These are phyloP conservation scores for Phyllosticta ampelicida DNA, from an alignment of 2,329 filamentous ascomycete genomes.

Conservation along the genomic window DNA sequence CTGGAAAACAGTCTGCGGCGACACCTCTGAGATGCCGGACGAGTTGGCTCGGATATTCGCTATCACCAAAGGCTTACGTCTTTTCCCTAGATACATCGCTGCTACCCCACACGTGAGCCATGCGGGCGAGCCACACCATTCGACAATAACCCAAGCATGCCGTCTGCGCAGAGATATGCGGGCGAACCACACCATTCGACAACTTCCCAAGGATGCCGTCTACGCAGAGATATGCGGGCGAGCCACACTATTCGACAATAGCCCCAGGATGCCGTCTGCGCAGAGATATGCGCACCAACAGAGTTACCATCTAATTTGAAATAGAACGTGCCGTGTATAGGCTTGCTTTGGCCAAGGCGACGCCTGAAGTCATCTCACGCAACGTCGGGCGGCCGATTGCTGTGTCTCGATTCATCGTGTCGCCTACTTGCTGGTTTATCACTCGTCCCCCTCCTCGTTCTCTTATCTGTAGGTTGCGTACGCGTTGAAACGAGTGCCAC, in stretches of 20 bases:
- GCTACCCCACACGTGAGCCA: not conserved
- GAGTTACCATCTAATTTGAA: not conserved
- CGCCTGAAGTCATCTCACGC: not conserved
- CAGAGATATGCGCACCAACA: not conserved
- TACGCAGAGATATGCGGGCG: no score
- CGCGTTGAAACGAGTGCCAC: not conserved
- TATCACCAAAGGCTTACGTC: not conserved
- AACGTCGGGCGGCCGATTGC: not conserved
- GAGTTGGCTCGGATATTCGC: not conserved
- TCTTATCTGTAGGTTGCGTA: not conserved
- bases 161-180: not conserved
- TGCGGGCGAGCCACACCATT: not conserved
- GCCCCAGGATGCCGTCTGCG: not conserved
- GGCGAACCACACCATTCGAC: no score
- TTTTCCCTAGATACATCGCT: not conserved
- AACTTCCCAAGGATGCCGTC: no score
- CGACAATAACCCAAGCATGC: not conserved
- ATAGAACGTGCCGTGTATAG: not conserved
- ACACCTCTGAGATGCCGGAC: not conserved
- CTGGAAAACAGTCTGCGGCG: not conserved
- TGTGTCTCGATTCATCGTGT: not conserved
- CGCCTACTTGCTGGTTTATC: not conserved
- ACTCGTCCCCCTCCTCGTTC: not conserved
- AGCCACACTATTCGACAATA: not conserved
- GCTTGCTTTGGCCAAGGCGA: not conserved